Evolutionary conservation across 2,329 filamentous ascomycete genomes (phyloP).

Genomic region (Pseudocercospora pini-densiflorae): DNA sequence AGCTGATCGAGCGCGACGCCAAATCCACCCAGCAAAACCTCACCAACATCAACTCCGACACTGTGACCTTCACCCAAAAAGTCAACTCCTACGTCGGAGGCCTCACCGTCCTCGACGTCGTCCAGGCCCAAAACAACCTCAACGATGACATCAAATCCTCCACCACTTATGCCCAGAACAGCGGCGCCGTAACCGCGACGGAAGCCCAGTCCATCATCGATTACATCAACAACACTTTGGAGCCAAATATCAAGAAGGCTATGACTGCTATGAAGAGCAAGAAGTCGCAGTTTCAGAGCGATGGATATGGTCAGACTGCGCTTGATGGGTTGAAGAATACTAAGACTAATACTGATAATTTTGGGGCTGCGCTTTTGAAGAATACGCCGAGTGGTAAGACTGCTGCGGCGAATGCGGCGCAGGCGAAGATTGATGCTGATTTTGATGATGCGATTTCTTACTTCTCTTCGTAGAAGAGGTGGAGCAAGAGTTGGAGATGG

Average conservation of each 20-base stretch:
- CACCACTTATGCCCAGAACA: constrained; percentile 22
- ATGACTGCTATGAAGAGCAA: constrained; percentile 26
- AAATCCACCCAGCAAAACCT: constrained; percentile 18
- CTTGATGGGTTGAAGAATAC: constrained; percentile 21
- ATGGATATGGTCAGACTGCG: constrained; percentile 21
- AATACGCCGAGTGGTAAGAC: constrained; percentile 15
- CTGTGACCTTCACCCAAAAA: constrained; percentile 18
- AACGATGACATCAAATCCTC: constrained; percentile 28
- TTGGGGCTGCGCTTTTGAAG: constrained; percentile 20
- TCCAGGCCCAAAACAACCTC: constrained; percentile 22
- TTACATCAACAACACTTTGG: constrained; percentile 31
- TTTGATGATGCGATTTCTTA: constrained; percentile 15
- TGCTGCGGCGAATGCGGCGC: no score
- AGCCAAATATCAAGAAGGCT: constrained; percentile 22
- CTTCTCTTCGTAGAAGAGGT: constrained; percentile 11
- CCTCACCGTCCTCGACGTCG: constrained; percentile 21
- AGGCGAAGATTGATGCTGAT: constrained; percentile 47
- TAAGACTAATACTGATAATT: constrained; percentile 17
- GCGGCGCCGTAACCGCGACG: constrained; percentile 16
- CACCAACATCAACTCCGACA: constrained; percentile 26
- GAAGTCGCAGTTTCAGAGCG: constrained; percentile 23
- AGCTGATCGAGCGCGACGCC: constrained; percentile 17
- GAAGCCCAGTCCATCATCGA: constrained; percentile 26
- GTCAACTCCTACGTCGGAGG: constrained; percentile 27
- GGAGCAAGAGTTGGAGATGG: not conserved